Evolutionary conservation across 2,329 filamentous ascomycete species (phyloP).

Genomic region (Microascus cirrosus): DNA sequence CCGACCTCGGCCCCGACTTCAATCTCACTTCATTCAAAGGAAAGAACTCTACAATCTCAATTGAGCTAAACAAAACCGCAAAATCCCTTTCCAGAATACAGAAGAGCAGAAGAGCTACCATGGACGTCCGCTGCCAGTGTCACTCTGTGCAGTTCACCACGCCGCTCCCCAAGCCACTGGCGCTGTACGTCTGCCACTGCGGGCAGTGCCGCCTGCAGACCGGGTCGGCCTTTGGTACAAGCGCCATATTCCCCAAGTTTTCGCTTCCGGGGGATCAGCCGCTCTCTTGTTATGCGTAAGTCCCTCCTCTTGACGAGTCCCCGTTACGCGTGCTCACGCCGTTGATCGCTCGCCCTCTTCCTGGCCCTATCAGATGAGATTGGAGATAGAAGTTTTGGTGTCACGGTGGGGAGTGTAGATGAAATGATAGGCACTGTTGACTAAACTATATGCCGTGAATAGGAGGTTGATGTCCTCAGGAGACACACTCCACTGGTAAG

Average conservation of each 20-base stretch:
- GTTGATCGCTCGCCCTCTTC: too few species aligned
- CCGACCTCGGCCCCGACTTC: too few species aligned
- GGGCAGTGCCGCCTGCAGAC: slow-evolving; percentile 54
- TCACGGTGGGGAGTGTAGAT: too few species aligned
- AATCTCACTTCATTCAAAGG: background rate
- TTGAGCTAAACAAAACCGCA: background rate
- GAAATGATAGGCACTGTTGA: background rate
- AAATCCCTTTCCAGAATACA: background rate
- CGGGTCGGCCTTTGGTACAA: slow-evolving; percentile 55
- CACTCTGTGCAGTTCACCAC: slow-evolving; percentile 51
- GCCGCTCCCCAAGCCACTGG: slow-evolving; percentile 45
- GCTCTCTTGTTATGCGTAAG: slow-evolving; percentile 44
- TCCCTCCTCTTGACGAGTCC: slow-evolving; percentile 6
- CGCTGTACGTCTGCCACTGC: slow-evolving; percentile 65
- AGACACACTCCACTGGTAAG: slow-evolving; percentile 45
- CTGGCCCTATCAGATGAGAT: background rate
- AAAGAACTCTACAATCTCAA: background rate
- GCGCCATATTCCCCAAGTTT: slow-evolving; percentile 61
- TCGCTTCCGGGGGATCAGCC: slow-evolving; percentile 35
- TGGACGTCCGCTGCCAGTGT: slow-evolving; percentile 56
- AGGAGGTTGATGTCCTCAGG: slow-evolving; percentile 48
- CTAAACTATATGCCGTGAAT: background rate
- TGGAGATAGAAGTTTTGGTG: background rate
- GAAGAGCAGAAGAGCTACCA: slow-evolving; percentile 14
- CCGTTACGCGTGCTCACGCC: background rate